Evolutionary conservation across 768 basidiomycete genomes (phyloP), one percentile per base, ranked within the genome.

Genomic region (Trametes elegans): DNA sequence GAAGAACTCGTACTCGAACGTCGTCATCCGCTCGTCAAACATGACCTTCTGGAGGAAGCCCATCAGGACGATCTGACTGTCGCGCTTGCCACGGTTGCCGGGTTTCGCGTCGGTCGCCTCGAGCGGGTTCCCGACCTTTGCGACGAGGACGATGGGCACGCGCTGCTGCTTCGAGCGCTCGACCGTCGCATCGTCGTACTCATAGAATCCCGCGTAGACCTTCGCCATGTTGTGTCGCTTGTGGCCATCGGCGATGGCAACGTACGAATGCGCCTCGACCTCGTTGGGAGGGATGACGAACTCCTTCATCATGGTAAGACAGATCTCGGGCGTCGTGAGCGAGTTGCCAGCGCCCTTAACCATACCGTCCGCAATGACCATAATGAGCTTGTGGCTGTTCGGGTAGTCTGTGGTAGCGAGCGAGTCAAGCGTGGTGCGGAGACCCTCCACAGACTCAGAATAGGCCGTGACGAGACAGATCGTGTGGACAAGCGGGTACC

Each of bases 1-100:
- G 85, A 99, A 99, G 72, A 98, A 98, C 73, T 98, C 97, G 70
- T 98, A 98, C 74, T 98, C 97, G 69, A 99, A 95, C 50, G 92
- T 96, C 58, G 96, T 97, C 96, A 99, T 98, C 48, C 97, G 85
- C 76, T 99, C 97, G 72, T 99, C 97, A 64, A 98, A 98, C 95
- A 99, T 97, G 64, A 98, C 94, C 71, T 97, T 98, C 72, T 99
- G 97, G 68, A 98, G 76, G 80, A 98, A 98, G 18, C 81, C 80
- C 97, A 99, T 99, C 57, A 98, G 77, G 46, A 99, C 88, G 64
- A 99, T 95, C 72, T 99, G 97, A 68, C 87, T 90, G 75, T 99
- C 97, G 59, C 97, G 96, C 74, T 98, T 99, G 43, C 97, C 97
- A 70, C 97, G 87, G 72, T 99, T 98, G 55, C 97, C 97, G 0